phyloP scores from a whole-genome alignment of 768 basidiomycete species.

The Amanita polypyramis region DNA sequence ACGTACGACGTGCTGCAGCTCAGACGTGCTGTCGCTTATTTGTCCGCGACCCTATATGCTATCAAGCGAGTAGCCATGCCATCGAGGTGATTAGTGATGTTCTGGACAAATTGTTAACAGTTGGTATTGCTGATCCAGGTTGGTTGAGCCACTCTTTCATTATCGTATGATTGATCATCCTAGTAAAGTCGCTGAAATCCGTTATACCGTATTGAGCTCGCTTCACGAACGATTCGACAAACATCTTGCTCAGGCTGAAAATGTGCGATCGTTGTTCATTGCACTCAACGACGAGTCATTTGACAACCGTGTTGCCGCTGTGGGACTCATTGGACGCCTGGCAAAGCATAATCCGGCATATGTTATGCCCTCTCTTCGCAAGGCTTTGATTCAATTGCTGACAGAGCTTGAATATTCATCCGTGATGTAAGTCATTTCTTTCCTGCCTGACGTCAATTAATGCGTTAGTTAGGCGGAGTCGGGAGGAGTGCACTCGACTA shows the following conservation, averaged over 20 bases:
- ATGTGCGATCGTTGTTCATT: conserved; percentile 95
- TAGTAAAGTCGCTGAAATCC: conserved; percentile 59
- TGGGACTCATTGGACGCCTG: conserved; percentile 83
- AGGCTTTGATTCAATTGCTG: conserved; percentile 89
- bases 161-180: conserved; percentile 1
- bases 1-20: conserved; percentile 84
- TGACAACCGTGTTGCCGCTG: conserved; percentile 86
- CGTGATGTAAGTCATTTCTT: conserved; percentile 37
- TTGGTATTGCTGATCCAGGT: conserved; percentile 96
- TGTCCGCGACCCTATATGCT: conserved; percentile 90
- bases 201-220: conserved; percentile 76
- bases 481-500: conserved; percentile 88
- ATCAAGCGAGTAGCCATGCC: conserved; percentile 90
- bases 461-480: conserved; percentile 47
- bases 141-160: conserved; percentile 9
- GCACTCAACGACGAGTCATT: conserved; percentile 96
- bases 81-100: conserved; percentile 97
- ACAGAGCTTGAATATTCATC: conserved; percentile 97
- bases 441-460: conserved; percentile 6
- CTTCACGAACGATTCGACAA: conserved; percentile 93
- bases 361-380: conserved; percentile 95
- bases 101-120: conserved; percentile 90
- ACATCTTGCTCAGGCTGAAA: conserved; percentile 95
- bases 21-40: conserved; percentile 88
- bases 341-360: conserved; percentile 96